phyloP scores from a whole-genome alignment of 371 early-diverging fungal genomes.

The Zychaea mexicana region DNA sequence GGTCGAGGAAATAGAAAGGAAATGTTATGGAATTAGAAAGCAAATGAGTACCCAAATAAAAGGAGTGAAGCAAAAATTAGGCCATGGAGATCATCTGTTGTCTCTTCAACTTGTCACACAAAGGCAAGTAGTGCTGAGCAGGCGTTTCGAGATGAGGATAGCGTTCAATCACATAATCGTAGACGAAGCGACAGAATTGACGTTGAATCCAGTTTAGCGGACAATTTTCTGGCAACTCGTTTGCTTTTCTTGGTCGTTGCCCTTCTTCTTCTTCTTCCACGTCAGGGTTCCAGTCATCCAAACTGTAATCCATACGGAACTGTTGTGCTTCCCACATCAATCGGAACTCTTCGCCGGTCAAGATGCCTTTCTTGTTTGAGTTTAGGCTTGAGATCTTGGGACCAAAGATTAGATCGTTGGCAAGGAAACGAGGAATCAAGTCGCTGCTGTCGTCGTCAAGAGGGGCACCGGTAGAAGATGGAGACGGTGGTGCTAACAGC shows the following conservation, averaged over 20 bases:
- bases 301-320: background rate
- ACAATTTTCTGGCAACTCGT: slow-evolving; percentile 16
- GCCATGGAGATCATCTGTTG: slow-evolving; percentile 9
- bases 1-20: too few relatives aligned
- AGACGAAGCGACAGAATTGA: slow-evolving; percentile 37
- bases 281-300: background rate
- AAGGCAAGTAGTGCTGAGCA: slow-evolving; percentile 31
- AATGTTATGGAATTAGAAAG: too few relatives aligned
- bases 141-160: slow-evolving; percentile 34
- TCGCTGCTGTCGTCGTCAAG: too few relatives aligned
- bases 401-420: slow-evolving; percentile 11
- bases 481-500: slow-evolving; percentile 16
- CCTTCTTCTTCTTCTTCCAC: background rate
- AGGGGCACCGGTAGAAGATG: background rate
- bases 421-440: slow-evolving; percentile 5
- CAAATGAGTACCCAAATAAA: background rate
- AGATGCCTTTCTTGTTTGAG: background rate
- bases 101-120: slow-evolving; percentile 34
- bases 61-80: background rate
- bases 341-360: slow-evolving; percentile 13
- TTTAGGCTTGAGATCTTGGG: slow-evolving; percentile 2
- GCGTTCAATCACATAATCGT: slow-evolving; percentile 27
- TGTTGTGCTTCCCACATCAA: slow-evolving; percentile 17
- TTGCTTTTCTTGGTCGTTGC: background rate
- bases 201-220: slow-evolving; percentile 35